Conservation (phyloP, 768 basidiomycete species). For the Leccinum ochraceum region DNA sequence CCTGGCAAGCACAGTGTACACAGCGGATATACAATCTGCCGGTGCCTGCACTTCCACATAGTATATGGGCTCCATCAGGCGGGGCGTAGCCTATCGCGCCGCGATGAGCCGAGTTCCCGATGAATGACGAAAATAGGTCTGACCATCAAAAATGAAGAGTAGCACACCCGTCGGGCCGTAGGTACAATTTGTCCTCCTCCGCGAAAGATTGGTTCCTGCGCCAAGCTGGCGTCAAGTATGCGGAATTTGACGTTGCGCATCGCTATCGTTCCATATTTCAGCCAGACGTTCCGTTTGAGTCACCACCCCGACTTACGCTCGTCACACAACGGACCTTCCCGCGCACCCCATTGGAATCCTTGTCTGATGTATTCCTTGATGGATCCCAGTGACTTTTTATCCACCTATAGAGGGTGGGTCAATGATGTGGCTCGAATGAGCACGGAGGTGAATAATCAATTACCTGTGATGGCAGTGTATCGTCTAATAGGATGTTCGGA, state of each 20-base stretch:
- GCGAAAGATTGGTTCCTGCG: conserved; percentile 95
- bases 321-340: conserved; percentile 97
- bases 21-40: conserved; percentile 97
- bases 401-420: conserved; percentile 53
- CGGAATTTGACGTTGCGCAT: conserved; percentile 99
- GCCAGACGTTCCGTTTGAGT: not conserved
- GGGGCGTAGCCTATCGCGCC: conserved; percentile 78
- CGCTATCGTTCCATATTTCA: conserved; percentile 47
- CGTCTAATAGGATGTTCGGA: conserved; percentile 91
- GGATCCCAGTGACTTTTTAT: conserved; percentile 87
- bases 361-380: conserved; percentile 97
- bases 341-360: conserved; percentile 99
- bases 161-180: conserved; percentile 97
- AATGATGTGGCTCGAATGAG: not conserved
- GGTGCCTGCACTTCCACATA: conserved; percentile 99
- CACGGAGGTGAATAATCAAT: conserved; percentile 12
- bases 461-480: conserved; percentile 93
- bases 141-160: conserved; percentile 98
- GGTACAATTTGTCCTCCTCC: conserved; percentile 99
- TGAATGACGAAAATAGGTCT: conserved; percentile 30
- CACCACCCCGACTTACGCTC: conserved; percentile 75
- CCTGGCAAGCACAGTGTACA: conserved; percentile 97
- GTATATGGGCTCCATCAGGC: conserved; percentile 96
- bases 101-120: not conserved
- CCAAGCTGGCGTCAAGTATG: conserved; percentile 87